Evolutionary conservation across 2,329 filamentous ascomycete species (phyloP), one percentile per base, ranked within the genome.

Genomic region (Botrytis sinoallii): DNA sequence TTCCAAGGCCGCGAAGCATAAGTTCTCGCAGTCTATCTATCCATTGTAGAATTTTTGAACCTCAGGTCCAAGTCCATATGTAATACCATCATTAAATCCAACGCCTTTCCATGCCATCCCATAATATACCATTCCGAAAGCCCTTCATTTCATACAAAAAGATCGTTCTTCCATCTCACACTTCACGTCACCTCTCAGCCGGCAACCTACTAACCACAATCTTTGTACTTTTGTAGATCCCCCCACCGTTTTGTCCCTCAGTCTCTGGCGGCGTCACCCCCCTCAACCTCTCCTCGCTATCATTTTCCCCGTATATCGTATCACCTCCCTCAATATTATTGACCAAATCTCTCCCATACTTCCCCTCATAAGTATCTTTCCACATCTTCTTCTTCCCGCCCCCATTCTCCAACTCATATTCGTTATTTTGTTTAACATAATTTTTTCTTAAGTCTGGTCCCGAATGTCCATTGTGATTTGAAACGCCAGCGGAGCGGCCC

Each of bases 231-330:
- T 65, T 71, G 10, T 57, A 71, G 16, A 65, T 65, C 0, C 18
- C 60, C 3, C 48, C 48, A n/a, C 35, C 61, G 10, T 29, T 55
- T 0, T 55, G 4, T 16, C 18, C 55, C 35, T n/a, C 22, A 2
- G 42, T 7, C 32, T 25, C 63, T 16, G 42, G 63, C 1, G 63
- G 63, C 7, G 42, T 66, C 29, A 35, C 7, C 3, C 48, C 70
- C 29, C 61, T 67, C 7, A 72, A 40, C 22, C 44, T 65, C 48
- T 72, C 70, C 25, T 72, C 70, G 35, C 70, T 67, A 59, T 57
- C 61, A 29, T 59, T 46, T 12, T 22, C n/a, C 22, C 3, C 22
- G 18, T 44, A 67, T 7, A 46, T 59, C 12, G n/a, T 55, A 44
- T 67, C 61, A 14, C 61, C 70, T 8, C 29, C 61, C 29, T 72